phyloP scores from a whole-genome alignment of 169 alveolate genomes.

The Babesia caballi region DNA sequence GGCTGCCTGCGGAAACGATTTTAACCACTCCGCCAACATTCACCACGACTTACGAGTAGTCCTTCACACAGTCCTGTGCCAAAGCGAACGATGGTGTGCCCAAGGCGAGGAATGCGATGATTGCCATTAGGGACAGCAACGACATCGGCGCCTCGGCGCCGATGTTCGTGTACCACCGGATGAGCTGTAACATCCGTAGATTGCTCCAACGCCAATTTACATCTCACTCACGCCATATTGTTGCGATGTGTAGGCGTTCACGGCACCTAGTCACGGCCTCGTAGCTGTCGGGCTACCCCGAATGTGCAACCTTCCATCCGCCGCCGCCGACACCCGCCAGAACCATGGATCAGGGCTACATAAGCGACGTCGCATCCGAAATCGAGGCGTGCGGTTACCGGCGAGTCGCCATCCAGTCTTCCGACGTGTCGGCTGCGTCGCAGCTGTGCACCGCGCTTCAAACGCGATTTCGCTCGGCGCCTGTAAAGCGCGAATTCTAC shows the following conservation, averaged over 20 bases:
- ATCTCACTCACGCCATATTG: neutral
- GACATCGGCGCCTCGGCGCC: conserved; percentile 3
- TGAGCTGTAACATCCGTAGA: neutral
- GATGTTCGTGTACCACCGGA: neutral
- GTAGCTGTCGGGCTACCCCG: too few relatives aligned
- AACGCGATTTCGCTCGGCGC: neutral
- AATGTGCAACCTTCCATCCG: neutral
- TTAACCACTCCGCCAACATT: neutral
- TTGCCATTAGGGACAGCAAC: conserved; percentile 3
- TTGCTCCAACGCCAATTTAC: neutral
- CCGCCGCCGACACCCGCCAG: neutral
- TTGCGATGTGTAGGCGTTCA: too few relatives aligned
- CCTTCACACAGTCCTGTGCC: neutral
- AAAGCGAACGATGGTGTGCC: neutral
- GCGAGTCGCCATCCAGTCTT: conserved; percentile 45
- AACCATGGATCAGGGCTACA: neutral
- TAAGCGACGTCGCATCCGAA: neutral
- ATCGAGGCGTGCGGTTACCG: conserved; percentile 16
- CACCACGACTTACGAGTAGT: conserved; percentile 30
- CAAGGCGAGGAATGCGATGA: neutral
- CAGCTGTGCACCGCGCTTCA: conserved; percentile 17
- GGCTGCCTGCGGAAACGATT: neutral
- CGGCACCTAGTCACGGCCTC: too few relatives aligned
- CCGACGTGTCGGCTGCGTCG: conserved; percentile 38
- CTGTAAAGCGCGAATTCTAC: conserved; percentile 3